Base-by-base conservation (phyloP, 495 filamentous ascomycete genomes). In the Aspergillus biplanus region DNA sequence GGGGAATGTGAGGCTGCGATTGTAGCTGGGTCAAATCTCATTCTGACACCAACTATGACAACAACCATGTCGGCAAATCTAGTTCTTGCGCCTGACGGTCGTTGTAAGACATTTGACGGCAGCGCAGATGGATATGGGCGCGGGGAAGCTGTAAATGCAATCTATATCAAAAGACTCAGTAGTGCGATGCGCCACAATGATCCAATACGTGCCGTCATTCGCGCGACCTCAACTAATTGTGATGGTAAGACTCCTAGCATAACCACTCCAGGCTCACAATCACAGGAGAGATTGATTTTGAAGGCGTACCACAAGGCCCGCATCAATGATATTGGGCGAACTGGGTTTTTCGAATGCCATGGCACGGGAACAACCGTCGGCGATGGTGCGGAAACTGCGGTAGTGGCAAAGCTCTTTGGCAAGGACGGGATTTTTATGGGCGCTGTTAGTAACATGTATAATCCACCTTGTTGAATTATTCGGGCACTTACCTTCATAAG, bases 51-150 rank as follows among this genome's bases (percentile, higher is more conserved):
- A 0, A 63, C 64, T 0, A 69, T 74, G 65, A 67, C 65, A 0
- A 50, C 67, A 0, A 65, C 62, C 6, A 65, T 80, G 65, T 64
- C 68, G 0, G 67, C 75, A 0, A 54, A 69, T 15, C 53, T 52
- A 7, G 71, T 75, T 3, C 31, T 81, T 13, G 73, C 69, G 8
- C 57, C 69, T 0, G 67, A 63, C 8, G 69, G 70, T 0, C 52
- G 62, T 9, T 90, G 83, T 46, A 79, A 85, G 61, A 83, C 84
- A 0, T 93, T 89, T 61, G 86, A 89, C 66, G 75, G 77, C 0
- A 59, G 73, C 6, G 90, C 87, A 0, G 81, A 87, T 63, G 90
- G 90, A 0, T 92, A 88, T 68, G 87, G 75, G 0, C 79, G 89
- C 15, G 90, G 81, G 5, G 90, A 92, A 65, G 78, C 71, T 0